Percentiles rank a stretch among this genome's conserved stretches.
phyloP scores from a whole-genome alignment of 306 rosid genomes.

The Sindora glabra region DNA sequence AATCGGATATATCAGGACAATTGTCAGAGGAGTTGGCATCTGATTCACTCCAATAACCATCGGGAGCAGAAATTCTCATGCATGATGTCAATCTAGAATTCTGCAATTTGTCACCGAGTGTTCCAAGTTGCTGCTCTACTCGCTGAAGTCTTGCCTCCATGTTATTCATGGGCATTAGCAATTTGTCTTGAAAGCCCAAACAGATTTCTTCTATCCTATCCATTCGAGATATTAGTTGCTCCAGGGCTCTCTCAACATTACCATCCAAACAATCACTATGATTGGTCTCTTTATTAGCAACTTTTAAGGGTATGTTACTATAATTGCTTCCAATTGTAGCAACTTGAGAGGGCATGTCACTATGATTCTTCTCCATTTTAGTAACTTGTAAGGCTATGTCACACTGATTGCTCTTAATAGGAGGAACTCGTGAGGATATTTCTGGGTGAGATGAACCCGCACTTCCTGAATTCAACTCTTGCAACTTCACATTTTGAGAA shows the following conservation, averaged over 20 bases:
- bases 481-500: slow-evolving; percentile 26
- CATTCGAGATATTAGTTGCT: slow-evolving; percentile 62
- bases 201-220: slow-evolving; percentile 59
- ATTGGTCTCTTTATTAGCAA: background rate
- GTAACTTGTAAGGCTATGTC: slow-evolving; percentile 13
- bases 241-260: slow-evolving; percentile 41
- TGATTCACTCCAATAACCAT: slow-evolving; percentile 44
- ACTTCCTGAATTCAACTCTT: slow-evolving; percentile 27
- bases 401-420: slow-evolving; percentile 24
- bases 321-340: slow-evolving; percentile 19
- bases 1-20: slow-evolving; percentile 23
- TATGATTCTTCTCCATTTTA: slow-evolving; percentile 19
- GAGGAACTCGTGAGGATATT: slow-evolving; percentile 22
- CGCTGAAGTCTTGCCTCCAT: slow-evolving; percentile 76
- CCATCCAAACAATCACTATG: slow-evolving; percentile 6
- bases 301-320: background rate
- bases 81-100: slow-evolving; percentile 32
- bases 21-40: slow-evolving; percentile 39
- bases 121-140: slow-evolving; percentile 84
- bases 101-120: slow-evolving; percentile 34
- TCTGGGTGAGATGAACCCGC: slow-evolving; percentile 23
- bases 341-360: background rate
- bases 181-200: slow-evolving; percentile 75
- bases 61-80: slow-evolving; percentile 52
- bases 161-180: slow-evolving; percentile 65